Percentiles rank a stretch among this genome's conserved stretches.
These are phyloP conservation scores for Pseudocercospora fijiensis DNA, from an alignment of 2,329 filamentous ascomycete species.

Conservation along the genomic window DNA sequence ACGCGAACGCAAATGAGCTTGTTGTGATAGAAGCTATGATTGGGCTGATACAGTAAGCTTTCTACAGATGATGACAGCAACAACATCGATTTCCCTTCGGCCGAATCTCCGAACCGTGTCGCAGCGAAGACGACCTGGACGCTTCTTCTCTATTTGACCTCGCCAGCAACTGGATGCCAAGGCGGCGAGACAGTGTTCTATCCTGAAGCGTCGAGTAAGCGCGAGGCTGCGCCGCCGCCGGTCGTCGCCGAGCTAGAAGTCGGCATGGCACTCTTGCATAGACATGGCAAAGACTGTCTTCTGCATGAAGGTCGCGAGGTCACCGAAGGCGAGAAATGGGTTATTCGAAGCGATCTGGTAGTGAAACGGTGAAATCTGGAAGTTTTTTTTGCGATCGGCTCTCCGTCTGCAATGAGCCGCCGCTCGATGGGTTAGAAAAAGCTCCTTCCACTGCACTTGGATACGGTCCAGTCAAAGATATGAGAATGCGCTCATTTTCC, in stretches of 20 bases:
- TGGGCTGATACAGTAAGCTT: neutral
- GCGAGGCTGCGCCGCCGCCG: conserved; percentile 48
- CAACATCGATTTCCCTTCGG: conserved; percentile 59
- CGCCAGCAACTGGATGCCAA: conserved; percentile 67
- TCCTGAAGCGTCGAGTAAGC: conserved; percentile 56
- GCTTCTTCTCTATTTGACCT: conserved; percentile 81
- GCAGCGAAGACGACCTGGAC: conserved; percentile 84
- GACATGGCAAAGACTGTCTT: conserved; percentile 85
- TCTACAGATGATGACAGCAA: conserved; percentile 81
- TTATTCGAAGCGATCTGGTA: conserved; percentile 80
- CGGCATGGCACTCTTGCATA: conserved; percentile 83
- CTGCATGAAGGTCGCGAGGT: conserved; percentile 85
- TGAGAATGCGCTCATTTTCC: too few relatives aligned
- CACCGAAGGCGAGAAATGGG: conserved; percentile 80
- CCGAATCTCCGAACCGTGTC: conserved; percentile 42
- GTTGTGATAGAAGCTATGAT: neutral
- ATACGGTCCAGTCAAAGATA: too few relatives aligned
- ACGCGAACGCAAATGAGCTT: neutral
- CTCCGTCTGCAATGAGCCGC: too few relatives aligned
- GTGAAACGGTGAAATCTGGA: conserved; percentile 51
- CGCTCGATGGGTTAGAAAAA: too few relatives aligned
- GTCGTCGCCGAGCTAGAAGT: conserved; percentile 73
- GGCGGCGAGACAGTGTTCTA: conserved; percentile 94
- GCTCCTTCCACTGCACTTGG: too few relatives aligned
- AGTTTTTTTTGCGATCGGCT: neutral